Base-by-base conservation (phyloP, 2,329 filamentous ascomycete species). In the Dryadomyces quercivorus region DNA sequence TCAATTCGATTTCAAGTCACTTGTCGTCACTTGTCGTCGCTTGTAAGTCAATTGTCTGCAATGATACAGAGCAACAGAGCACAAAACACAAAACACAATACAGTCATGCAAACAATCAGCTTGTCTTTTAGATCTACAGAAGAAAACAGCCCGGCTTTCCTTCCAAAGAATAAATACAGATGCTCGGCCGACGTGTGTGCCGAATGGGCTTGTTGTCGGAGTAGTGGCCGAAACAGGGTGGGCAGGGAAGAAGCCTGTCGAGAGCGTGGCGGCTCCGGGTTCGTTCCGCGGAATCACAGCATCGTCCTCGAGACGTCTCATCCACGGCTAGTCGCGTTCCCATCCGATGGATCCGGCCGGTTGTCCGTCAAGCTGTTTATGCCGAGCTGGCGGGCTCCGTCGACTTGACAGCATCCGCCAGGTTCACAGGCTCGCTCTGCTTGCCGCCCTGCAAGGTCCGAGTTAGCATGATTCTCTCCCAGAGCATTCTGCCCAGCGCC, bases 361-460 rank as follows among this genome's bases (percentile, higher is more conserved):
- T 22, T 20, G 16, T 46, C 26, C 26, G 40, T 38, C 13, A 44
- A 44, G 18, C 18, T 18, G 18, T 18, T 60, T 61, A 62, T 61
- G 57, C 57, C 26, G 61, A 60, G 7, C 54, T 50, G 20, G 54
- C 61, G 54, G 63, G 60, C 40, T 62, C 62, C 22, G 70, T 63
- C 46, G 67, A 67, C 53, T 68, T 65, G 67, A 2, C 81, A 65
- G 77, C 78, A 45, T 76, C 70, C 53, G 70, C 81, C 62, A 96
- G 75, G 69, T 77, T 82, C 81, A 88, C 87, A 67, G 76, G 63
- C 50, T 97, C 92, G 70, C 89, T 86, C 77, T 94, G 88, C 83
- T 95, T 96, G 78, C 93, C 93, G 75, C 90, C 89, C 93, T 97
- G 38, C 0, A 13, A 72, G 71, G 50, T 3, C 4, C 26, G 8